Evolutionary conservation across 2,329 filamentous ascomycete species (phyloP).

Genomic region (Chaetomium strumarium): DNA sequence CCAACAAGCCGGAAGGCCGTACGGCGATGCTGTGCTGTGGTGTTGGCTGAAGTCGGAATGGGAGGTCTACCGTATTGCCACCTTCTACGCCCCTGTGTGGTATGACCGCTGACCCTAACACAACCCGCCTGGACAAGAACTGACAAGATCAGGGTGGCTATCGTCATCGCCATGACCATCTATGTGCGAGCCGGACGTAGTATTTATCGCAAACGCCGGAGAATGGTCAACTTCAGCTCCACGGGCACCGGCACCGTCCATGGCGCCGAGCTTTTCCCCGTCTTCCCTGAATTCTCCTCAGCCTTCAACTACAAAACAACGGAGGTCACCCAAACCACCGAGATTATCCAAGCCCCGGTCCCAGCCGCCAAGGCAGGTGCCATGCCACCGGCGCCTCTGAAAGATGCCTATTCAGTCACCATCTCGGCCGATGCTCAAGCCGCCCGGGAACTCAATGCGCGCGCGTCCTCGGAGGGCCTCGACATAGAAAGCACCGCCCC

Average conservation of each 20-base stretch:
- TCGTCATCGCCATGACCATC: constrained; percentile 55
- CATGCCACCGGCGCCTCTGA: constrained; percentile 23
- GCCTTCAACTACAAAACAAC: constrained; percentile 51
- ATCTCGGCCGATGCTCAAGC: constrained; percentile 37
- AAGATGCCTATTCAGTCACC: constrained; percentile 42
- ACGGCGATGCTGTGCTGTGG: constrained; percentile 73
- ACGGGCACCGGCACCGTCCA: constrained; percentile 31
- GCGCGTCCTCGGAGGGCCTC: constrained; percentile 12
- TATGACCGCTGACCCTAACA: constrained; percentile 29
- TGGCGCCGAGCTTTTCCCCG: constrained; percentile 35
- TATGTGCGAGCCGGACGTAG: constrained; percentile 59
- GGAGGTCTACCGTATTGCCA: constrained; percentile 65
- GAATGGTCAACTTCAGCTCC: constrained; percentile 50
- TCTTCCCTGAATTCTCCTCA: constrained; percentile 36
- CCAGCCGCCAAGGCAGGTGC: not conserved
- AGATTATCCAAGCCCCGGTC: constrained; percentile 17
- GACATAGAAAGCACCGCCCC: constrained; percentile 4
- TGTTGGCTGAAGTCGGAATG: constrained; percentile 70
- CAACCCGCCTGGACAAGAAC: not conserved
- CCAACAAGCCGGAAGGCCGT: constrained; percentile 50
- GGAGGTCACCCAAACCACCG: constrained; percentile 37
- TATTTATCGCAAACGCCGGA: constrained; percentile 60
- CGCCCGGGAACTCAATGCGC: constrained; percentile 9
- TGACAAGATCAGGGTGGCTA: constrained; percentile 46
- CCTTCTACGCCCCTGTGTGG: constrained; percentile 71